These are phyloP conservation scores for Tetradesmus lagerheimii DNA, from an alignment of 139 green algal species.

Conservation along the genomic window DNA sequence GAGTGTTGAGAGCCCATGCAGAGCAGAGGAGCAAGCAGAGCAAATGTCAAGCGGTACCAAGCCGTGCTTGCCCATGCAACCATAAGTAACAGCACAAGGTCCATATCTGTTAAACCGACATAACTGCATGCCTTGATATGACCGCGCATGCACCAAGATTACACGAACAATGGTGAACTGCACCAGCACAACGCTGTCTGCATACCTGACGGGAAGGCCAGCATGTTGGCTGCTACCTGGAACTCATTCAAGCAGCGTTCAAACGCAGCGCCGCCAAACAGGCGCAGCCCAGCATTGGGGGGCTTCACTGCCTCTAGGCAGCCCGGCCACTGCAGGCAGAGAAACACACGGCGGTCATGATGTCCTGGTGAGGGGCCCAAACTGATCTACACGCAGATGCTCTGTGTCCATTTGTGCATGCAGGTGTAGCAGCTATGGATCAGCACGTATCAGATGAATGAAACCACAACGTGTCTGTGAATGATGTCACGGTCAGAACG, in stretches of 20 bases:
- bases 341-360: neutral
- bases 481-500: too few species aligned
- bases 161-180: too few species aligned
- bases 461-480: too few species aligned
- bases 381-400: too few species aligned
- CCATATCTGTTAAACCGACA: too few species aligned
- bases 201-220: slow-evolving; percentile 87
- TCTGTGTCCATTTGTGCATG: too few species aligned
- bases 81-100: neutral
- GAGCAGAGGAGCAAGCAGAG: neutral
- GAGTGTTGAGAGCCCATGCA: neutral
- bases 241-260: slow-evolving; percentile 94
- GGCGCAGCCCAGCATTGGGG: slow-evolving; percentile 79
- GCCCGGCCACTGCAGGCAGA: slow-evolving; percentile 74
- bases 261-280: slow-evolving; percentile 94
- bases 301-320: slow-evolving; percentile 58
- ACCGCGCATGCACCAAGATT: neutral
- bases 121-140: too few species aligned
- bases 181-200: too few species aligned
- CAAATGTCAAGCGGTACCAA: neutral
- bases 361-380: too few species aligned
- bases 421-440: too few species aligned
- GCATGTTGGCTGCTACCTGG: slow-evolving; percentile 72
- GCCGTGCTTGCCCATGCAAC: too few species aligned
- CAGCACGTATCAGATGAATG: too few species aligned